Conservation (phyloP, 371 early-diverging fungal species). For the Coemansia sp. region DNA sequence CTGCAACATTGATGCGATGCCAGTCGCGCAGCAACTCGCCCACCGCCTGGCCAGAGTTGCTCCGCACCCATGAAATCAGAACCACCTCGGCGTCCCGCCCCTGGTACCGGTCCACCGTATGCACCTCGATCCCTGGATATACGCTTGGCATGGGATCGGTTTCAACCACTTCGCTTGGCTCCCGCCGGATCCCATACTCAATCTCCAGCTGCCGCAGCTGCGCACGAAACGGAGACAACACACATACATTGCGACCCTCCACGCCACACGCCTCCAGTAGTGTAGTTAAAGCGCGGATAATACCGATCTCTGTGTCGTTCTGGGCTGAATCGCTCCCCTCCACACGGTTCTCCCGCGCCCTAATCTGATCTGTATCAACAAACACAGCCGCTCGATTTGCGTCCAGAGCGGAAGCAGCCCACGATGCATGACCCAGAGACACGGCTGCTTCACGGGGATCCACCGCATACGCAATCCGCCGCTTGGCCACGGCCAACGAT, state of each 20-base stretch:
- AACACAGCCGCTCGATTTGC: slow-evolving; percentile 74
- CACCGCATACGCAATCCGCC: slow-evolving; percentile 22
- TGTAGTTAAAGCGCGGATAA: slow-evolving; percentile 63
- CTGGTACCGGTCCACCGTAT: slow-evolving; percentile 90
- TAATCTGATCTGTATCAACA: slow-evolving; percentile 74
- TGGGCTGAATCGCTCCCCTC: slow-evolving; percentile 56
- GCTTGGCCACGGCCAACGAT: slow-evolving; percentile 60
- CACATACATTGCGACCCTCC: slow-evolving; percentile 62
- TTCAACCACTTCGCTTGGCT: background rate
- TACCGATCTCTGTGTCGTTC: slow-evolving; percentile 67
- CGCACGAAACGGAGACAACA: slow-evolving; percentile 84
- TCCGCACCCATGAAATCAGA: slow-evolving; percentile 85
- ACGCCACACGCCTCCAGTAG: slow-evolving; percentile 68
- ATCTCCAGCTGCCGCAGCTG: slow-evolving; percentile 60
- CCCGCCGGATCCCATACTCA: slow-evolving; percentile 26
- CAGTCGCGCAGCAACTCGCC: slow-evolving; percentile 90
- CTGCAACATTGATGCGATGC: slow-evolving; percentile 95
- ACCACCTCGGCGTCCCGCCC: slow-evolving; percentile 92
- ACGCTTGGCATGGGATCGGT: background rate
- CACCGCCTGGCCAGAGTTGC: slow-evolving; percentile 68
- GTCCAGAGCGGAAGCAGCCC: slow-evolving; percentile 66
- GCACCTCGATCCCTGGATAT: slow-evolving; percentile 59
- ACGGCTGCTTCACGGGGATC: slow-evolving; percentile 14
- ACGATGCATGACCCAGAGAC: slow-evolving; percentile 49
- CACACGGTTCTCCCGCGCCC: slow-evolving; percentile 59